Evolutionary conservation across 257 asterid genomes (phyloP).

Genomic region (Solanum boliviense): DNA sequence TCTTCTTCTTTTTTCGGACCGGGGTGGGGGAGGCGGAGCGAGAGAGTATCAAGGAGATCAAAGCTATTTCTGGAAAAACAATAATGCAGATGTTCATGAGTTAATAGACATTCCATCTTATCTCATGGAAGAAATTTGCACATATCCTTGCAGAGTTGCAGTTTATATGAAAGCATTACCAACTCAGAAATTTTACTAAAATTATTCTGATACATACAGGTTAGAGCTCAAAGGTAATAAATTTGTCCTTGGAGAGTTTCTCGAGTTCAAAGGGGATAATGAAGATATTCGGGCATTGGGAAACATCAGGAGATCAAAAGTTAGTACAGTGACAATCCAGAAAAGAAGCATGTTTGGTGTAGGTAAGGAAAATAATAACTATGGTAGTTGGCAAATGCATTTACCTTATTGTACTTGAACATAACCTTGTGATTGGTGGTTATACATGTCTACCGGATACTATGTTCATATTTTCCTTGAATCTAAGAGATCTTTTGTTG

Average conservation of each 20-base stretch:
- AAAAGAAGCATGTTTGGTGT: constrained; percentile 94
- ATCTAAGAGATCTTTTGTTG: constrained; percentile 1
- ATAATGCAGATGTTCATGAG: not conserved
- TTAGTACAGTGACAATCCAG: constrained; percentile 55
- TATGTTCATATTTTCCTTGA: not conserved
- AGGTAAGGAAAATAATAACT: constrained; percentile 33
- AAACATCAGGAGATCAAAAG: constrained; percentile 80
- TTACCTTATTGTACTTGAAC: not conserved
- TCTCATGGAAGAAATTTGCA: not conserved
- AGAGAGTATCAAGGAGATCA: not conserved
- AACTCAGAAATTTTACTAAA: not conserved
- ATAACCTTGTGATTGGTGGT: not conserved
- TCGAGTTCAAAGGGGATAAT: constrained; percentile 82
- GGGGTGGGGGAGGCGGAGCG: not conserved
- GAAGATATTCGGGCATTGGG: constrained; percentile 60
- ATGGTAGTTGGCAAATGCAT: not conserved
- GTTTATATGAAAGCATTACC: not conserved
- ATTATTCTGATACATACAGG: constrained; percentile 28
- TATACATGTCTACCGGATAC: not conserved
- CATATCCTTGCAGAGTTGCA: not conserved
- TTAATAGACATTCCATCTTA: not conserved
- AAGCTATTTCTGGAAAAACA: not conserved
- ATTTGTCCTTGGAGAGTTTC: constrained; percentile 68
- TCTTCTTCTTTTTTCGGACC: not conserved
- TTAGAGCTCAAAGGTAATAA: constrained; percentile 74